A percentile compares a stretch with the other conserved stretches of the same genome.
phyloP scores from a whole-genome alignment of 2,329 filamentous ascomycete species.

The Tothia fuscella region DNA sequence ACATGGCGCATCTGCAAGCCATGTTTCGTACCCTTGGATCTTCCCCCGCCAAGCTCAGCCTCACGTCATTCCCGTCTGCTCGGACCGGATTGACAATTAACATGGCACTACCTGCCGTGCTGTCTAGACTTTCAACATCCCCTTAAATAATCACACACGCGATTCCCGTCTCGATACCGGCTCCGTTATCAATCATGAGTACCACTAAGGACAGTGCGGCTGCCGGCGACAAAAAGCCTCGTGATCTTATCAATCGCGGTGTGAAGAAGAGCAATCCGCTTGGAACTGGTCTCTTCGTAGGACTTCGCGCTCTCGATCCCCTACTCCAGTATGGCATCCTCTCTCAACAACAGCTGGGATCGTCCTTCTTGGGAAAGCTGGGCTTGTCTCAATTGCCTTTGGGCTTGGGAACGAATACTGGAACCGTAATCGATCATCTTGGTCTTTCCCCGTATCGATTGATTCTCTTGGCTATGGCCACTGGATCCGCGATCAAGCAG shows the following conservation, averaged over 20 bases:
- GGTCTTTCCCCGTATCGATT: conserved; percentile 39
- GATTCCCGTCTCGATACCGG: too few species aligned
- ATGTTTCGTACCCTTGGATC: too few species aligned
- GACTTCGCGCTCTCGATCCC: conserved; percentile 35
- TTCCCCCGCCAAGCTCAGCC: too few species aligned
- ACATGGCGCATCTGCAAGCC: too few species aligned
- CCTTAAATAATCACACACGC: too few species aligned
- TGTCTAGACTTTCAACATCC: too few species aligned
- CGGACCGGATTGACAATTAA: too few species aligned
- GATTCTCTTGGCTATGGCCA: conserved; percentile 41
- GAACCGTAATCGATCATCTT: conserved; percentile 30
- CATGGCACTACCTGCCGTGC: too few species aligned
- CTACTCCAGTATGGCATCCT: conserved; percentile 39
- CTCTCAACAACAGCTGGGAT: conserved; percentile 29
- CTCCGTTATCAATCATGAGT: too few species aligned
- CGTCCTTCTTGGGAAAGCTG: conserved; percentile 32
- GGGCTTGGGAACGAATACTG: conserved; percentile 29
- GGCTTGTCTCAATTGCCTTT: conserved; percentile 33
- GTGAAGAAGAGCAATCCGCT: conserved; percentile 27
- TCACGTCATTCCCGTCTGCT: too few species aligned
- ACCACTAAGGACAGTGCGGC: too few species aligned
- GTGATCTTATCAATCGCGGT: conserved; percentile 29
- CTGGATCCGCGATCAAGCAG: conserved; percentile 43
- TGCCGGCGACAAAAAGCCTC: too few species aligned
- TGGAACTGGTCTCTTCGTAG: conserved; percentile 31